Conservation (phyloP, 2,329 filamentous ascomycete genomes). For the Shiraia bambusicola region DNA sequence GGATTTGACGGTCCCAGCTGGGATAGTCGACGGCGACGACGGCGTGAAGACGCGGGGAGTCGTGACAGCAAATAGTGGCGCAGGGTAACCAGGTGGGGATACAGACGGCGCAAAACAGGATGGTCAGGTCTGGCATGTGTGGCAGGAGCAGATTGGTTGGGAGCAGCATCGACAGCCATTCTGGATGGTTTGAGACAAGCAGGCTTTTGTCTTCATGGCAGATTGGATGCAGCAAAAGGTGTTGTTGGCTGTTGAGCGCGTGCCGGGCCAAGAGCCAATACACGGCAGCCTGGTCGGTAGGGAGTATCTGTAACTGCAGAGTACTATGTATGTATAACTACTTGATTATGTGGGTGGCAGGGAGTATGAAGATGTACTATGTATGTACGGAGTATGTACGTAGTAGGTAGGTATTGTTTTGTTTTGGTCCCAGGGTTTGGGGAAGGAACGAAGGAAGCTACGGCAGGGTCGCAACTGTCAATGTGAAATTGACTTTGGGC, state of each 20-base stretch:
- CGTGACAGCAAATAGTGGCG: conserved; percentile 68
- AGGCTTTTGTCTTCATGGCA: conserved; percentile 40
- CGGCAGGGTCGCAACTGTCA: not conserved
- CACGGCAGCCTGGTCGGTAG: too few relatives aligned
- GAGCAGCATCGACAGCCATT: conserved; percentile 10
- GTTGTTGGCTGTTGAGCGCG: not conserved
- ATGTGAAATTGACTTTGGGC: not conserved
- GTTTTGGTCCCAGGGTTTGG: too few relatives aligned
- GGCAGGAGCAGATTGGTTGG: conserved; percentile 38
- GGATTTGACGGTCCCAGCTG: conserved; percentile 29
- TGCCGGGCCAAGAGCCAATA: too few relatives aligned
- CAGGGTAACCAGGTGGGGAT: conserved; percentile 64
- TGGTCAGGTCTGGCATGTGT: conserved; percentile 50
- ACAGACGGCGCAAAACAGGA: conserved; percentile 69
- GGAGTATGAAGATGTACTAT: too few relatives aligned
- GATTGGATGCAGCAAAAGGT: conserved; percentile 3
- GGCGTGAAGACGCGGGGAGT: conserved; percentile 66
- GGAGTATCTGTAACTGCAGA: too few relatives aligned
- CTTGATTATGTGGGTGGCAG: too few relatives aligned
- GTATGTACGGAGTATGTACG: too few relatives aligned
- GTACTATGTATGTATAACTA: too few relatives aligned
- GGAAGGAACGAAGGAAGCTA: too few relatives aligned
- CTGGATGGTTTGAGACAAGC: conserved; percentile 31
- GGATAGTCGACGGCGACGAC: conserved; percentile 50
- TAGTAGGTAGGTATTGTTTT: too few relatives aligned